Conservation (phyloP, 1,139 yeast species). For the Magnusiomyces sp. region DNA sequence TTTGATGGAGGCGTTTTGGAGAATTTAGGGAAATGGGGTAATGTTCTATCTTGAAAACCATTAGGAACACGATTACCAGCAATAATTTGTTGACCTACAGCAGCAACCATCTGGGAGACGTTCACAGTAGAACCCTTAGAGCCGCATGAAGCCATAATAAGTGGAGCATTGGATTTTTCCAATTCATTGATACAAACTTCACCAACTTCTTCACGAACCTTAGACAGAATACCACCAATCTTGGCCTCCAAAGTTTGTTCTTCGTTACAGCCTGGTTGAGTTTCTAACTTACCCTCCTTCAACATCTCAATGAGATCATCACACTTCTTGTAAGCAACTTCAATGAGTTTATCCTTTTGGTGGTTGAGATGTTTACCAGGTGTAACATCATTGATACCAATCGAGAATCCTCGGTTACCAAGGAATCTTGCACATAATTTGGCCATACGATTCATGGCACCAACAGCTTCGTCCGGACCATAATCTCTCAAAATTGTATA, state of each 20-base stretch:
- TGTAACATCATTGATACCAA: constrained; percentile 96
- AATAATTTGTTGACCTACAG: constrained; percentile 98
- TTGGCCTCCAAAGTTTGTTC: constrained; percentile 97
- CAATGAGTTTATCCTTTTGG: constrained; percentile 84
- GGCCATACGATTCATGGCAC: constrained; percentile 98
- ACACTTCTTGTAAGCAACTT: constrained; percentile 83
- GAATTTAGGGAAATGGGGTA: constrained; percentile 94
- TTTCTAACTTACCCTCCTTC: constrained; percentile 82
- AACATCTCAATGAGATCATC: constrained; percentile 78
- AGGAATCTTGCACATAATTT: constrained; percentile 90
- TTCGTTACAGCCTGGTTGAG: constrained; percentile 98
- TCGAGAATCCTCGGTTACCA: constrained; percentile 93
- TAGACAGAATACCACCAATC: constrained; percentile 90
- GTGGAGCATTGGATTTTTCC: constrained; percentile 87
- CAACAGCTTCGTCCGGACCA: constrained; percentile 92
- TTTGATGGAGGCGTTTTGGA: constrained; percentile 97
- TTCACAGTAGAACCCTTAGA: constrained; percentile 97
- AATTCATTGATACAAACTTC: constrained; percentile 92
- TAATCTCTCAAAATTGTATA: constrained; percentile 90
- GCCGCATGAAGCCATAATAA: constrained; percentile 99
- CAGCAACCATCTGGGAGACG: constrained; percentile 99
- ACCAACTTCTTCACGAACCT: constrained; percentile 98
- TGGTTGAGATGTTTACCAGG: constrained; percentile 73
- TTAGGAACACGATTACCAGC: constrained; percentile 99
- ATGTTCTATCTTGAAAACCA: constrained; percentile 96